phyloP scores from a whole-genome alignment of 179 eudicot genomes.

The Amaranthus tricolor region DNA sequence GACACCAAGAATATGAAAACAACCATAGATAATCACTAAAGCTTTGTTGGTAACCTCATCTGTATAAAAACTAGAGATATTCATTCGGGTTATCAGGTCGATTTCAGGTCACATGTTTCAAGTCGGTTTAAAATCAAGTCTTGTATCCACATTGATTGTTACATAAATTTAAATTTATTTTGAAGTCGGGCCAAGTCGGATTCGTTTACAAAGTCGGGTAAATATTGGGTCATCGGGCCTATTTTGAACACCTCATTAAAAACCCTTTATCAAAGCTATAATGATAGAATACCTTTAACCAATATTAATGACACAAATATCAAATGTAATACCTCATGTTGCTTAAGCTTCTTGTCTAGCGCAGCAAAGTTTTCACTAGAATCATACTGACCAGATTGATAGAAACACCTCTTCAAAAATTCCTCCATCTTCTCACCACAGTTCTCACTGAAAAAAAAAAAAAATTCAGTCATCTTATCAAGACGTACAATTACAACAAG shows the following conservation, averaged over 20 bases:
- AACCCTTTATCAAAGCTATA: neutral
- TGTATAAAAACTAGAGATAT: too few relatives aligned
- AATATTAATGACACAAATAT: too few relatives aligned
- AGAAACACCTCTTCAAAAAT: slow-evolving; percentile 80
- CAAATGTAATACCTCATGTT: slow-evolving; percentile 66
- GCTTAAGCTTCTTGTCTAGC: slow-evolving; percentile 72
- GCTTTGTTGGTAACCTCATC: neutral
- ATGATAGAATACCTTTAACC: neutral
- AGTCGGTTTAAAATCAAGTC: too few relatives aligned
- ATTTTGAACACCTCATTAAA: neutral
- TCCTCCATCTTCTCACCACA: slow-evolving; percentile 90
- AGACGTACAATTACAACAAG: neutral
- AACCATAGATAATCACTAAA: neutral
- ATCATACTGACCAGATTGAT: slow-evolving; percentile 87
- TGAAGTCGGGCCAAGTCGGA: too few relatives aligned
- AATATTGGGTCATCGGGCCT: too few relatives aligned
- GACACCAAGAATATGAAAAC: neutral
- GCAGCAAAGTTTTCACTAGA: slow-evolving; percentile 59
- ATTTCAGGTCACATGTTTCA: too few relatives aligned
- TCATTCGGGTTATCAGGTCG: too few relatives aligned
- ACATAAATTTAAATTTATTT: too few relatives aligned
- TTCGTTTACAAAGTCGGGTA: too few relatives aligned
- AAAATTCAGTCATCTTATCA: neutral
- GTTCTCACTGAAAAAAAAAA: slow-evolving; percentile 56
- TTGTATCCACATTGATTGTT: too few relatives aligned